phyloP scores from a whole-genome alignment of 1,139 yeast species.

The Candida dubliniensis region DNA sequence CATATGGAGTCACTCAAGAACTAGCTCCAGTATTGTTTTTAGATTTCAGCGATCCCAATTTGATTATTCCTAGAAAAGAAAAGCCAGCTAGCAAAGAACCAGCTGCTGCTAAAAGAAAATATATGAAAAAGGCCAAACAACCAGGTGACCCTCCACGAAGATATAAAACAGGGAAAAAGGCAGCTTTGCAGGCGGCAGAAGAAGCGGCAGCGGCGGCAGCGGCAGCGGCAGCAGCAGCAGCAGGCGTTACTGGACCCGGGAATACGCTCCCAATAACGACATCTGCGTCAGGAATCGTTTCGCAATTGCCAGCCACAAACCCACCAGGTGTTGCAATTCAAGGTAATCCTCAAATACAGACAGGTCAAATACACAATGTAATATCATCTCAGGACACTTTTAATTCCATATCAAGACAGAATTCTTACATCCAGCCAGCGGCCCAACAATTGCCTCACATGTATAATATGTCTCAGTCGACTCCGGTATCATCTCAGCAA shows the following conservation, averaged over 20 bases:
- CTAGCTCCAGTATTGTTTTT: slow-evolving; percentile 55
- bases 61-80: slow-evolving; percentile 47
- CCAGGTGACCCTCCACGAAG: slow-evolving; percentile 42
- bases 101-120: slow-evolving; percentile 47
- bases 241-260: neutral
- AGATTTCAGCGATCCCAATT: slow-evolving; percentile 48
- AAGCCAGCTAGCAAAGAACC: slow-evolving; percentile 45
- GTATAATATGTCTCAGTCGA: slow-evolving; percentile 10
- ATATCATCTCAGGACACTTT: slow-evolving; percentile 20
- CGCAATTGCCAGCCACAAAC: neutral
- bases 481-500: slow-evolving; percentile 24
- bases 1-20: slow-evolving; percentile 54
- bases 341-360: neutral
- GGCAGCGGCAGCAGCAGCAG: slow-evolving; percentile 7
- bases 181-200: slow-evolving; percentile 16
- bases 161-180: slow-evolving; percentile 16
- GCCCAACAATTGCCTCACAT: slow-evolving; percentile 11
- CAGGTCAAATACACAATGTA: slow-evolving; percentile 5
- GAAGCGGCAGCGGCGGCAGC: slow-evolving; percentile 13
- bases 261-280: neutral
- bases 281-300: neutral
- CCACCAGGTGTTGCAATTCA: neutral
- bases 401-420: slow-evolving; percentile 17
- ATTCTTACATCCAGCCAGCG: slow-evolving; percentile 8
- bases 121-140: slow-evolving; percentile 38